A percentile compares a stretch with the other conserved stretches of the same genome.
phyloP scores from a whole-genome alignment of 2,329 filamentous ascomycete genomes.

The Coleophoma crateriformis region DNA sequence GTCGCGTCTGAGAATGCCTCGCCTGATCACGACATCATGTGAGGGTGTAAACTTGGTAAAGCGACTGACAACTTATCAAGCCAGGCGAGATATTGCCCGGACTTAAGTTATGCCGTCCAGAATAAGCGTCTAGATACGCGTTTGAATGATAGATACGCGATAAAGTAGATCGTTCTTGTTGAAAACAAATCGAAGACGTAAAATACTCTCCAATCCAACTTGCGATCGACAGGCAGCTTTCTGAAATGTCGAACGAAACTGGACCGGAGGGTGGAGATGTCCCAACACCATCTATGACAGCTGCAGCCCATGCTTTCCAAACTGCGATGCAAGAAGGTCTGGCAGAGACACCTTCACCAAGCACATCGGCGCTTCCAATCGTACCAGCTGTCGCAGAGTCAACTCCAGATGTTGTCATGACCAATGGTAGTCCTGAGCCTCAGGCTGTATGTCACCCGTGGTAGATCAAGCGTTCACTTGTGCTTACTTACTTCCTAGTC shows the following conservation, averaged over 20 bases:
- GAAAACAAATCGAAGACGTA: no score
- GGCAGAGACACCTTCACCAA: conserved; percentile 10
- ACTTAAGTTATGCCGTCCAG: no score
- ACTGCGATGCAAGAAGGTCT: conserved; percentile 15
- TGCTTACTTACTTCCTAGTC: conserved; percentile 5
- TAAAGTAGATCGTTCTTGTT: no score
- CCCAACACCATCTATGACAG: conserved; percentile 14
- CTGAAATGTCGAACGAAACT: not conserved
- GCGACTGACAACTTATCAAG: no score
- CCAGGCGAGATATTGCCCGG: no score
- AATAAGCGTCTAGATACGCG: no score
- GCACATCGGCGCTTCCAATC: conserved; percentile 7
- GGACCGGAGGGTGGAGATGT: conserved; percentile 4
- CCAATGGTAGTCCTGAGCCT: conserved; percentile 16
- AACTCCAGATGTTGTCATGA: conserved; percentile 21
- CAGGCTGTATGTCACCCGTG: conserved; percentile 13
- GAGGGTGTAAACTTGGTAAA: no score
- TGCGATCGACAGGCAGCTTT: no score
- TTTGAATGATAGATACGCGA: no score
- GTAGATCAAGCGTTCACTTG: not conserved
- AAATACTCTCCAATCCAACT: no score
- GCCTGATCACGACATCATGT: no score
- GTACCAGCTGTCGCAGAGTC: conserved; percentile 8
- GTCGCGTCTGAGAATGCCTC: no score
- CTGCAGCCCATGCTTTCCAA: conserved; percentile 21